Percentiles rank a stretch among this genome's conserved stretches.
phyloP scores from a whole-genome alignment of 345 rosid species.

The Citrus cavaleriei region DNA sequence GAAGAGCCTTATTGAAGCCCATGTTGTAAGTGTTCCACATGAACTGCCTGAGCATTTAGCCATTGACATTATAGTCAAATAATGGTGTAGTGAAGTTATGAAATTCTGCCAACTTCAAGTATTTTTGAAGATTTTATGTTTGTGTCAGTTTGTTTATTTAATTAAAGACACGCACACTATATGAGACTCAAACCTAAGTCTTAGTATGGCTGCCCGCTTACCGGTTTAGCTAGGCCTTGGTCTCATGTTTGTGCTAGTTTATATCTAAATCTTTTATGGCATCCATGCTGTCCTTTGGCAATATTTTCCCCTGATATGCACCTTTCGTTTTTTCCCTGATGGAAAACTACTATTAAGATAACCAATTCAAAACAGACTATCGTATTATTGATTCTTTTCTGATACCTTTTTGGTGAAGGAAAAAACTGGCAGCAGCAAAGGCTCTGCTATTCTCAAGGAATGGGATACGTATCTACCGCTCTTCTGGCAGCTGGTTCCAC shows the following conservation, averaged over 20 bases:
- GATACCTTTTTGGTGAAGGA: conserved; percentile 40
- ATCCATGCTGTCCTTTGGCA: not conserved
- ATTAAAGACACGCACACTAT: no score
- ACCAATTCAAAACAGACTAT: not conserved
- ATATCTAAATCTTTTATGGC: not conserved
- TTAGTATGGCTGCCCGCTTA: no score
- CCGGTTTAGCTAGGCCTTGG: no score
- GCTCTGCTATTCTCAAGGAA: conserved; percentile 59
- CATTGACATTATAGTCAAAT: not conserved
- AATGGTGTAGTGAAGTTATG: not conserved
- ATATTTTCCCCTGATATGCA: not conserved
- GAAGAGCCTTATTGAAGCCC: conserved; percentile 83
- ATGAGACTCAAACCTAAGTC: no score
- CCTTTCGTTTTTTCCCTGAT: not conserved
- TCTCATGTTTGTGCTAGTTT: not conserved
- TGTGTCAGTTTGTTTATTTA: not conserved
- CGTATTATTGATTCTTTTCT: not conserved
- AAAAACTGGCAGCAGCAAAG: conserved; percentile 94
- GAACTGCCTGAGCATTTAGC: not conserved
- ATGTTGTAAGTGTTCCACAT: conserved; percentile 65
- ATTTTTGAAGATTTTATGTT: not conserved
- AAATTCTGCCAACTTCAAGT: not conserved
- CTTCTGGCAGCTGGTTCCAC: conserved; percentile 98
- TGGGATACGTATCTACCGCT: conserved; percentile 82
- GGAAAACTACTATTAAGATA: not conserved